These are phyloP conservation scores for Ilyonectria mors-panacis DNA, from an alignment of 2,329 filamentous ascomycete species.

Conservation along the genomic window DNA sequence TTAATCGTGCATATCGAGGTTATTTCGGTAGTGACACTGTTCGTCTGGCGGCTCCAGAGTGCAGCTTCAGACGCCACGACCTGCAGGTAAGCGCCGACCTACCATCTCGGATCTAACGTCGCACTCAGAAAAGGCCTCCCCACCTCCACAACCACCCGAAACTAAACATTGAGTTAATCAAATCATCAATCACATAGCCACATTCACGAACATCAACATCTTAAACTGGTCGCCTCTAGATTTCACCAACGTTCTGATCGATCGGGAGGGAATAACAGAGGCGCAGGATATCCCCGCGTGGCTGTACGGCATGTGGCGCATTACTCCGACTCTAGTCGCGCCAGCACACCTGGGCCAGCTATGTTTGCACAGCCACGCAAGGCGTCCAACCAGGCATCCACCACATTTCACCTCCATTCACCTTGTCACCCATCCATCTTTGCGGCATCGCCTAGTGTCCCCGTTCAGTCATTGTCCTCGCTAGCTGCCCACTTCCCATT, in stretches of 20 bases:
- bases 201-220: neutral
- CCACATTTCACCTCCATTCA: neutral
- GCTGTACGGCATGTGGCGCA: conserved; percentile 10
- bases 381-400: conserved; percentile 27
- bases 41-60: neutral
- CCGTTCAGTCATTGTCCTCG: neutral
- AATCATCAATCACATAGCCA: neutral
- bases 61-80: neutral
- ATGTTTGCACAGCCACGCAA: conserved; percentile 33
- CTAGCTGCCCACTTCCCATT: neutral
- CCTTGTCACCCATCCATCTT: neutral
- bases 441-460: neutral
- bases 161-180: neutral
- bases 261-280: neutral
- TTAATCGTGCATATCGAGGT: neutral
- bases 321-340: neutral
- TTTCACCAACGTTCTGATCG: neutral
- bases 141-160: neutral
- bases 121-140: neutral
- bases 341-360: neutral
- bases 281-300: conserved; percentile 14
- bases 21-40: neutral
- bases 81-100: neutral
- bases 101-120: neutral
- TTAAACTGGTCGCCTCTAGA: neutral